Base-by-base conservation (phyloP, 345 rosid genomes). In the Leavenworthia alabamica region DNA sequence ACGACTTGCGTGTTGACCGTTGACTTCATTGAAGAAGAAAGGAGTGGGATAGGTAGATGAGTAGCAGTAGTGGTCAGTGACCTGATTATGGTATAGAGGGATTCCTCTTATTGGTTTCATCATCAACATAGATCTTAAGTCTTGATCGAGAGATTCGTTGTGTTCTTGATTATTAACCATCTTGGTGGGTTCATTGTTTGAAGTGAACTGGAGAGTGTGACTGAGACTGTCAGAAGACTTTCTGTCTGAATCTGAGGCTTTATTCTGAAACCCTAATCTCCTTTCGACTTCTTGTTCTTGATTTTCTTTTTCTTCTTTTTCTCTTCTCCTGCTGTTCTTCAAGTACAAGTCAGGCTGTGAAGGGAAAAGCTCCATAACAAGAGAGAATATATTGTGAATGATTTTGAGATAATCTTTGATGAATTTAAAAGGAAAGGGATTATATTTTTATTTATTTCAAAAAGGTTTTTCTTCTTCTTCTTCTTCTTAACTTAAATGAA, bases 101-200 rank as follows among this genome's bases (percentile, higher is more conserved):
- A 84, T 81, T 65, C 97, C 97, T 75, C 85, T 83, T 20, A 94
- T 86, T 70, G 99, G 97, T 80, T 82, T 83, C 72, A 84, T 60
- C 66, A 64, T 51, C 27, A 64, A 43, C 37, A 47, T 74, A 58
- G 84, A 78, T 40, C 89, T 82, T 55, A 90, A 75, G 37, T 88
- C 95, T 68, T 79, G 83, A 72, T 79, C 53, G 3, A 42, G 39
- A 49, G 71, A 23, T 33, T 56, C 23, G 22, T 13, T 23, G 11
- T 8, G 52, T 40, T 62, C 60, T 41, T 72, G 66, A 57, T 72
- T 42, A 41, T 29, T n/a, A 36, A 2, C 20, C 33, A 35, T 42
- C 61, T 72, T 72, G 71, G 12, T 64, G 28, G 12, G 15, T 41
- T 64, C 61, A 44, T 32, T 64, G 45, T 45, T 48, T 46, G 40